phyloP scores from a whole-genome alignment of 192 early-diverging fungal species.

The Coemansia sp. region DNA sequence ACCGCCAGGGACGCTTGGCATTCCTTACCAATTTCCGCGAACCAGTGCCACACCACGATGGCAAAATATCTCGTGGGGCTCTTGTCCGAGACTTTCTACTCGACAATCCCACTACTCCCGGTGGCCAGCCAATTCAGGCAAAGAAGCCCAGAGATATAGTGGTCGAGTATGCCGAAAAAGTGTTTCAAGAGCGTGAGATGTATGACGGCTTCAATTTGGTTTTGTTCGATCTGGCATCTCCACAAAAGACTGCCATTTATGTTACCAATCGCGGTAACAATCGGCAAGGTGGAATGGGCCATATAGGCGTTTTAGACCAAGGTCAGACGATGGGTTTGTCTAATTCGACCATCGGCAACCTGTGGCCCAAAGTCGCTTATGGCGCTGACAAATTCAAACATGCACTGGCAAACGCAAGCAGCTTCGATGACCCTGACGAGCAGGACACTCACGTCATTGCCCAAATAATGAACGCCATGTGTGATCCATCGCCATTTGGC shows the following conservation, averaged over 20 bases:
- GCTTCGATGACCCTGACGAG: neutral
- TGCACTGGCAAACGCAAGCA: neutral
- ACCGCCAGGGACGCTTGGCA: constrained; percentile 20
- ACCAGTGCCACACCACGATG: constrained; percentile 3
- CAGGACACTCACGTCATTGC: constrained; percentile 6
- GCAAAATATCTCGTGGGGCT: constrained; percentile 38
- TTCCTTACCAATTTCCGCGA: constrained; percentile 45
- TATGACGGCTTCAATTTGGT: constrained; percentile 51
- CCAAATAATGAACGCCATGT: constrained; percentile 17
- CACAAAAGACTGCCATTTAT: neutral
- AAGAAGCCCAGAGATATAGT: neutral
- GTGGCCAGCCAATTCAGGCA: neutral
- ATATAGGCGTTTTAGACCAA: neutral
- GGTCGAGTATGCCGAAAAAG: constrained; percentile 23
- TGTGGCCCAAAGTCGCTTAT: constrained; percentile 37
- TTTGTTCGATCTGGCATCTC: constrained; percentile 23
- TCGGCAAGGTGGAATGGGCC: neutral
- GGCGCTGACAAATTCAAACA: constrained; percentile 11
- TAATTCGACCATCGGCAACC: constrained; percentile 28
- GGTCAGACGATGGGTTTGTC: constrained; percentile 23
- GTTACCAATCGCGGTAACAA: neutral
- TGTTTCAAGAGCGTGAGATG: constrained; percentile 21
- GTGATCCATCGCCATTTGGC: constrained; percentile 9
- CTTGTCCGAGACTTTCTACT: constrained; percentile 43
- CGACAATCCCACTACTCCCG: constrained; percentile 3